Conservation (phyloP, 768 basidiomycete species). For the Lentinula sp. region DNA sequence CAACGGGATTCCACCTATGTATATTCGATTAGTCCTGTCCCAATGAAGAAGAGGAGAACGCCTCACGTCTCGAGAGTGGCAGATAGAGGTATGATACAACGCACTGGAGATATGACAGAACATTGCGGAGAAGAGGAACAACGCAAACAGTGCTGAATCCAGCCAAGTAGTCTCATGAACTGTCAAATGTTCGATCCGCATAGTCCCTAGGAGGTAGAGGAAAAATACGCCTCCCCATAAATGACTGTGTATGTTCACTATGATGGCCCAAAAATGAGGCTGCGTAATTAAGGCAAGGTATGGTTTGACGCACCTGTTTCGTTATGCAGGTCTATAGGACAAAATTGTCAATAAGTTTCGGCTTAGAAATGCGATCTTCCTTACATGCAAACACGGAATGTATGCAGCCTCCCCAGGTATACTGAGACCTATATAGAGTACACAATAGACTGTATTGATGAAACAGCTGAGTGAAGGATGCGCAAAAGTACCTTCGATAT, state of each 20-base stretch:
- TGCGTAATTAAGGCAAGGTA: not conserved
- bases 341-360: no score
- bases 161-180: constrained; percentile 52
- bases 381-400: constrained; percentile 63
- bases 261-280: not conserved
- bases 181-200: constrained; percentile 41
- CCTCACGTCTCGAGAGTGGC: constrained; percentile 57
- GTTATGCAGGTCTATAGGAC: constrained; percentile 61
- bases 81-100: constrained; percentile 64
- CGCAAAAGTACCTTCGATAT: constrained; percentile 51
- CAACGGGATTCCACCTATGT: constrained; percentile 47
- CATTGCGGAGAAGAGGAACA: constrained; percentile 69
- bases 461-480: no score
- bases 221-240: constrained; percentile 65
- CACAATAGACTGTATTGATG: not conserved
- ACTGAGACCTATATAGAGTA: constrained; percentile 37
- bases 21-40: not conserved
- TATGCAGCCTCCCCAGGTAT: constrained; percentile 58
- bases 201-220: constrained; percentile 44
- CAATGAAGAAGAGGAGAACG: constrained; percentile 17
- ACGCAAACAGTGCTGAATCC: constrained; percentile 52
- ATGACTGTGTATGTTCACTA: constrained; percentile 86
- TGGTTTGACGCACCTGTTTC: constrained; percentile 38
- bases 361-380: constrained; percentile 12
- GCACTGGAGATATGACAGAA: constrained; percentile 70